phyloP scores from a whole-genome alignment of 1,284 basidiomycete species.

The Heterobasidion occidentale region DNA sequence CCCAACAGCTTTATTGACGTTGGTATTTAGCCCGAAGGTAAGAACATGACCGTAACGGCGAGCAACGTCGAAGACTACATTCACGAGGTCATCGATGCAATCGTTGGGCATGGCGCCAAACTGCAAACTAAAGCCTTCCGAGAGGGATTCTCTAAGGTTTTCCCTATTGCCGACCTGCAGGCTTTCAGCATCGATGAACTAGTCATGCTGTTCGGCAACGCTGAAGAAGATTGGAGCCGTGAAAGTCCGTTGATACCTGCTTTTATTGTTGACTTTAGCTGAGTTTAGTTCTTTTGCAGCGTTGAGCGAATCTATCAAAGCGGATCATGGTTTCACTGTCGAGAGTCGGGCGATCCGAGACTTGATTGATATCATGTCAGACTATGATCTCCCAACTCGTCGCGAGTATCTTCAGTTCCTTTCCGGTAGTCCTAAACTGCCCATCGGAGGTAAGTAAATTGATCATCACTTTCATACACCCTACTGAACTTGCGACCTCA shows the following conservation, averaged over 20 bases:
- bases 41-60: conserved; percentile 71
- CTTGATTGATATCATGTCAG: conserved; percentile 82
- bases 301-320: conserved; percentile 87
- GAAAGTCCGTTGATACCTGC: conserved; percentile 59
- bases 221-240: conserved; percentile 88
- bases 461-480: background rate
- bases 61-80: conserved; percentile 90
- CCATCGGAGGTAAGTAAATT: conserved; percentile 73
- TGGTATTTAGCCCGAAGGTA: conserved; percentile 58
- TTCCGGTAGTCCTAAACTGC: conserved; percentile 90
- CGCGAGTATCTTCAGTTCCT: conserved; percentile 95
- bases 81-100: conserved; percentile 69
- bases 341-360: conserved; percentile 89
- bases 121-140: conserved; percentile 80
- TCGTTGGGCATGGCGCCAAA: conserved; percentile 70
- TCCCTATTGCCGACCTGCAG: conserved; percentile 84
- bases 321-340: conserved; percentile 96
- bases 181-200: conserved; percentile 94
- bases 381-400: conserved; percentile 67
- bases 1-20: conserved; percentile 3
- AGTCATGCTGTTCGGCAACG: conserved; percentile 89
- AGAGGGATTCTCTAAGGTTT: conserved; percentile 90
- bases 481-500: conserved; percentile 19
- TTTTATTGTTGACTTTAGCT: background rate
- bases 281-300: conserved; percentile 36